Percentiles rank a stretch among this genome's conserved stretches.
phyloP scores from a whole-genome alignment of 2,329 filamentous ascomycete species.

The Fonsecaea erecta region DNA sequence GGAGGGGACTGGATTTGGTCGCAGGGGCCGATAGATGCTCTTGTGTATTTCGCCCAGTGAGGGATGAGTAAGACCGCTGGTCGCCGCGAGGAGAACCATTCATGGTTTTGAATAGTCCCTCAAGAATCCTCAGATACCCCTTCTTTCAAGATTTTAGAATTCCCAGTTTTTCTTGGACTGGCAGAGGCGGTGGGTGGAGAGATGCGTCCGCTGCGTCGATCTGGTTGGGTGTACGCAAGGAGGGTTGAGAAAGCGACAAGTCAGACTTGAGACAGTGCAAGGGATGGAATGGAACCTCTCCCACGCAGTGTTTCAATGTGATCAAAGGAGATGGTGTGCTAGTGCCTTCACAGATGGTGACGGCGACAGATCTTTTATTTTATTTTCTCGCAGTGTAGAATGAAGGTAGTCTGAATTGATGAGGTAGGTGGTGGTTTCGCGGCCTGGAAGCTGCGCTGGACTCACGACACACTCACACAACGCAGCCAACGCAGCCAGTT shows the following conservation, averaged over 20 bases:
- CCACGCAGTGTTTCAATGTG: not conserved
- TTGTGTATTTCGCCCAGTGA: not conserved
- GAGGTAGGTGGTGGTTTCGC: not conserved
- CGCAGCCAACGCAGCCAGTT: not conserved
- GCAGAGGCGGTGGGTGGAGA: not conserved
- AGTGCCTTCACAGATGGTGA: not conserved
- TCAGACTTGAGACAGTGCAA: not conserved
- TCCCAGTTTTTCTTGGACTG: not conserved
- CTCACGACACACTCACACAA: too few species aligned
- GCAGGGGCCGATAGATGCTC: not conserved
- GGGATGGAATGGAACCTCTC: not conserved
- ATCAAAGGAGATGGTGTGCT: too few species aligned
- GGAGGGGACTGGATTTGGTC: not conserved
- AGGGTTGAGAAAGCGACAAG: not conserved
- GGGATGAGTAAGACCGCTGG: not conserved
- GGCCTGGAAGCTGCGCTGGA: too few species aligned
- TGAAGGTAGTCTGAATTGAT: not conserved
- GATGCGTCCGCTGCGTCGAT: not conserved
- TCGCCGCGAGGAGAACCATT: not conserved
- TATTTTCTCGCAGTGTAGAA: not conserved
- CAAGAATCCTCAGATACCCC: not conserved
- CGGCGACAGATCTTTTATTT: not conserved
- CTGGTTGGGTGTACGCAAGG: conserved; percentile 1
- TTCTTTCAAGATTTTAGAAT: not conserved
- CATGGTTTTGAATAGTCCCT: not conserved